Conservation (phyloP, 331 rosid genomes). For the Malus hybrid region DNA sequence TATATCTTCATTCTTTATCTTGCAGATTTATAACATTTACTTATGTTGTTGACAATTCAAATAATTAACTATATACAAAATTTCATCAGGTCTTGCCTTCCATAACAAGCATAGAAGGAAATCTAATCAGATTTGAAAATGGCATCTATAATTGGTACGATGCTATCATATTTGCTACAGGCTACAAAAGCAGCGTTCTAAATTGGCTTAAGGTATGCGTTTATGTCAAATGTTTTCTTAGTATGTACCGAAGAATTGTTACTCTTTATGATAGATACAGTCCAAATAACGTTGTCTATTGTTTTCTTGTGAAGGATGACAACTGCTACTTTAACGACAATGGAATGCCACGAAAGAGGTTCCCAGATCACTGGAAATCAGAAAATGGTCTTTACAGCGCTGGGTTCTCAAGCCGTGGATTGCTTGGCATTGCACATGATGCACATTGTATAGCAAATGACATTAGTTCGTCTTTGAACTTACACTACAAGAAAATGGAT, state of each 20-base stretch:
- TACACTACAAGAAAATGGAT: neutral
- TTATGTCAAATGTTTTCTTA: neutral
- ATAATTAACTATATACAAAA: too few species aligned
- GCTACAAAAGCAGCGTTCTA: constrained; percentile 32
- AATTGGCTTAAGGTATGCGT: constrained; percentile 56
- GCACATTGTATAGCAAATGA: constrained; percentile 7
- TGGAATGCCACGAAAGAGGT: constrained; percentile 5
- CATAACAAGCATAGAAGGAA: constrained; percentile 21
- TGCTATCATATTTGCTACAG: constrained; percentile 38
- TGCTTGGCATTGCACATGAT: constrained; percentile 5
- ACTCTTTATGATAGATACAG: too few species aligned
- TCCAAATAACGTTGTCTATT: neutral
- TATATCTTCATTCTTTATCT: neutral
- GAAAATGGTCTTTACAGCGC: constrained; percentile 8
- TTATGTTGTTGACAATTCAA: too few species aligned
- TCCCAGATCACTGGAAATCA: constrained; percentile 18
- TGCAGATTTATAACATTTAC: too few species aligned
- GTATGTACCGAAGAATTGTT: neutral
- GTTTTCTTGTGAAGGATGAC: neutral
- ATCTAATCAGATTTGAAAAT: constrained; percentile 28
- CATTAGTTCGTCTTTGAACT: neutral
- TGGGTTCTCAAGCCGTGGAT: constrained; percentile 4
- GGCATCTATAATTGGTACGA: constrained; percentile 31
- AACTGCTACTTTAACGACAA: neutral
- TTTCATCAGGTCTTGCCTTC: constrained; percentile 34